Base-by-base conservation (phyloP, 169 alveolate genomes). In the Theileria annulata region DNA sequence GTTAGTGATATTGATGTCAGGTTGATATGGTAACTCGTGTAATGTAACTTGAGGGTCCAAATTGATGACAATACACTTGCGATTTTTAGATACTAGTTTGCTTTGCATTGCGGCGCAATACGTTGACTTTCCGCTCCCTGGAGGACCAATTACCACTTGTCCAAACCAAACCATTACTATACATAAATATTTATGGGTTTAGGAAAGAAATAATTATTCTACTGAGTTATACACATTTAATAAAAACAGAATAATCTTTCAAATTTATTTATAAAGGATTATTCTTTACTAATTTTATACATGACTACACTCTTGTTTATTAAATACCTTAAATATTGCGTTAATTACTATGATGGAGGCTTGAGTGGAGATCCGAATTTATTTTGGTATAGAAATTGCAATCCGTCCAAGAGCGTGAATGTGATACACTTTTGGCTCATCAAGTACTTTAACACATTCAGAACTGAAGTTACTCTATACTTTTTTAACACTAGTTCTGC, bases 51-150 rank as follows among this genome's bases (percentile, higher is more conserved):
- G 91, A 0, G 99, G 99, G 79, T 96, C 99, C 37, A 96, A 66
- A 63, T 96, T 96, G 48, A 96, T 87, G 23, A 96, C 82, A 19
- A 88, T 78, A 49, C 88, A 80, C 37, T 78, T 86, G 48, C 99
- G 79, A 33, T 90, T 87, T 35, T 96, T 87, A 28, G 92, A 90
- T 17, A 30, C 71, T 51, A 91, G 80, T 88, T 94, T 84, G 79
- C 95, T 96, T 63, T 93, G 93, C 78, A 96, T 93, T 62, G 95
- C 99, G 51, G 95, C 83, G 56, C 96, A 93, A 85, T 93, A 96
- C 17, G 99, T 96, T 33, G 99, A 93, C 76, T 96, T 96, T 21
- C 99, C 99, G 23, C 96, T 75, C 9, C 99, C 99, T 12, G 99
- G 98, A 3, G 99, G 98, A 3, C 99, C 99, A 33, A 96, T 92